Conservation (phyloP, 1,139 yeast species). For the Taphrina deformans region DNA sequence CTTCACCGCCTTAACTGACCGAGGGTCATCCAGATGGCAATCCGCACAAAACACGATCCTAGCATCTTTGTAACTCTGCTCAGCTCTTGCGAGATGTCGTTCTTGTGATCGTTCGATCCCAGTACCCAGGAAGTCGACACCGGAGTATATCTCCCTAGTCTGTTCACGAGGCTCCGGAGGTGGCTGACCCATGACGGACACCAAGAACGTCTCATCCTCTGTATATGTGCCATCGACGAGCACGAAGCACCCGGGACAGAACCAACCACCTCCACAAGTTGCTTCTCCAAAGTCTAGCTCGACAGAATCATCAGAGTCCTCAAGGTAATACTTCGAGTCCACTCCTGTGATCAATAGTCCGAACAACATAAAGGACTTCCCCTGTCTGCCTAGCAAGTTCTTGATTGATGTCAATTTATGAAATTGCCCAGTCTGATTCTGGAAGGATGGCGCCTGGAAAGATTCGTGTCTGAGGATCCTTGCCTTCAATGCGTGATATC, state of each 20-base stretch:
- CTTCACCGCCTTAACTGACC: slow-evolving; percentile 60
- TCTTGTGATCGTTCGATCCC: slow-evolving; percentile 62
- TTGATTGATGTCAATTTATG: slow-evolving; percentile 73
- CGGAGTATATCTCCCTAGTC: slow-evolving; percentile 71
- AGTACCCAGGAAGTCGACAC: slow-evolving; percentile 77
- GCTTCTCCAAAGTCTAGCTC: slow-evolving; percentile 64
- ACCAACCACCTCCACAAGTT: slow-evolving; percentile 68
- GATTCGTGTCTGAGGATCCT: slow-evolving; percentile 72
- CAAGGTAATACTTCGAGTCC: slow-evolving; percentile 70
- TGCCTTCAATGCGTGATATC: slow-evolving; percentile 66
- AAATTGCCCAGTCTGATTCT: slow-evolving; percentile 40
- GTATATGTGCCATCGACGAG: slow-evolving; percentile 84
- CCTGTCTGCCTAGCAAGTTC: slow-evolving; percentile 81
- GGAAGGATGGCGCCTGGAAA: slow-evolving; percentile 57
- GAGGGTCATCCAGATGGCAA: slow-evolving; percentile 61
- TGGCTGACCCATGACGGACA: slow-evolving; percentile 79
- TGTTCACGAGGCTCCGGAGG: slow-evolving; percentile 74
- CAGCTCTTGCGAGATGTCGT: slow-evolving; percentile 57
- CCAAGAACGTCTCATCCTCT: slow-evolving; percentile 67
- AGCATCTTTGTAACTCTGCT: slow-evolving; percentile 58
- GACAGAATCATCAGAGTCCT: slow-evolving; percentile 79
- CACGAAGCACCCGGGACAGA: slow-evolving; percentile 75
- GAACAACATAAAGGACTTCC: slow-evolving; percentile 69
- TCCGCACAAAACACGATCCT: slow-evolving; percentile 72
- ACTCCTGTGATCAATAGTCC: slow-evolving; percentile 69